A percentile compares a stretch with the other conserved stretches of the same genome.
phyloP scores from a whole-genome alignment of 2,329 filamentous ascomycete species.

The Scorias spongiosa region DNA sequence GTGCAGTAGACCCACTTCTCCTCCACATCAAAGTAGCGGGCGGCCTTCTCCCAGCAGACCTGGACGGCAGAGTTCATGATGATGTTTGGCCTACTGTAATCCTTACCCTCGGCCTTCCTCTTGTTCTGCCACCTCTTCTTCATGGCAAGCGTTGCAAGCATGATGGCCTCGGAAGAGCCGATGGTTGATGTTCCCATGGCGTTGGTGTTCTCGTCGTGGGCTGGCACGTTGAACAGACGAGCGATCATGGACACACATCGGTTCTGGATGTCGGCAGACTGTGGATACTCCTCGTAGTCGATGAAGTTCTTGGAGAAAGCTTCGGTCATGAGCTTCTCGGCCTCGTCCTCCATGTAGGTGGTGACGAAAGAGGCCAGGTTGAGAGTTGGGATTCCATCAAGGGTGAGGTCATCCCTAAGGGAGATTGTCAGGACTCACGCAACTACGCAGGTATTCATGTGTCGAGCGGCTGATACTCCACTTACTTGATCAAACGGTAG shows the following conservation, averaged over 20 bases:
- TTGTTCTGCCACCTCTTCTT: conserved; percentile 89
- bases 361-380: conserved; percentile 86
- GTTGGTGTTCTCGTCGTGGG: conserved; percentile 37
- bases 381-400: conserved; percentile 83
- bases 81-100: conserved; percentile 69
- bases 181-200: conserved; percentile 79
- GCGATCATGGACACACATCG: conserved; percentile 66
- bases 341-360: conserved; percentile 96
- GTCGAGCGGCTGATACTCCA: not conserved
- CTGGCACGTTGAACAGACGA: conserved; percentile 69
- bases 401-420: conserved; percentile 58
- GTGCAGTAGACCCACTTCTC: conserved; percentile 63
- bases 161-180: conserved; percentile 78
- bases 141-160: conserved; percentile 75
- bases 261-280: conserved; percentile 52
- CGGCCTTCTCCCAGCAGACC: conserved; percentile 86
- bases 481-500: conserved; percentile 79
- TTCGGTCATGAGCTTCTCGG: conserved; percentile 88
- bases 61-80: conserved; percentile 94
- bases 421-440: too few relatives aligned
- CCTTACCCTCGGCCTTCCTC: conserved; percentile 68
- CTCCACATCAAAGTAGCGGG: conserved; percentile 54
- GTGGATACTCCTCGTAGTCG: conserved; percentile 36
- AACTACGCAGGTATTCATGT: too few relatives aligned
- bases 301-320: conserved; percentile 86